These are phyloP conservation scores for Flaveria trinervia DNA, from an alignment of 129 eudicot species.

Conservation along the genomic window DNA sequence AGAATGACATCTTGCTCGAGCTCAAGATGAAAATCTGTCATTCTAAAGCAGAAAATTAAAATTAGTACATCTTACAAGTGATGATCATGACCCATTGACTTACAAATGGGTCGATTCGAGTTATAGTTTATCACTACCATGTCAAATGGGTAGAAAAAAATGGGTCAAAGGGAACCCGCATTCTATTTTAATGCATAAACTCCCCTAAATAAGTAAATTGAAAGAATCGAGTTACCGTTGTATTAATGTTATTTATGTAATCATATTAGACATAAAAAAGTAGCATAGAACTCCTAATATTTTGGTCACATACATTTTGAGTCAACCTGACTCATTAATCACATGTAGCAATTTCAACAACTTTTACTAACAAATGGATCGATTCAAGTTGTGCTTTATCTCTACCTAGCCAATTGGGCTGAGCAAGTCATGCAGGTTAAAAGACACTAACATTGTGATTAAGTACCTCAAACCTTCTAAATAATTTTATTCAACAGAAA, in stretches of 20 bases:
- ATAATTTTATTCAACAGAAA: not conserved
- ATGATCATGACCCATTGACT: not conserved
- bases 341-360: not conserved
- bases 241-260: not conserved
- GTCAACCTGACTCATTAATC: not conserved
- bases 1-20: conserved; percentile 93
- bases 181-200: not conserved
- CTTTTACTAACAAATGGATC: not conserved
- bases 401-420: not conserved
- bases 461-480: not conserved
- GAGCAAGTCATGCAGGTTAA: not conserved
- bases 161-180: not conserved
- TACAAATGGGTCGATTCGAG: not conserved
- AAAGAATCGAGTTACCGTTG: not conserved
- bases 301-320: not conserved
- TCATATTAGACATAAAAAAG: not conserved
- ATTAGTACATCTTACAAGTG: not conserved
- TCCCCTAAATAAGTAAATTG: not conserved
- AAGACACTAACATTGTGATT: not conserved
- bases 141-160: not conserved
- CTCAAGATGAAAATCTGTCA: conserved; percentile 85
- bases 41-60: conserved; percentile 48
- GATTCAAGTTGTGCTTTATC: not conserved
- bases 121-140: not conserved
- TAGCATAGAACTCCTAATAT: not conserved